phyloP scores from a whole-genome alignment of 164 flowering plant species.

The Chimonanthus praecox region DNA sequence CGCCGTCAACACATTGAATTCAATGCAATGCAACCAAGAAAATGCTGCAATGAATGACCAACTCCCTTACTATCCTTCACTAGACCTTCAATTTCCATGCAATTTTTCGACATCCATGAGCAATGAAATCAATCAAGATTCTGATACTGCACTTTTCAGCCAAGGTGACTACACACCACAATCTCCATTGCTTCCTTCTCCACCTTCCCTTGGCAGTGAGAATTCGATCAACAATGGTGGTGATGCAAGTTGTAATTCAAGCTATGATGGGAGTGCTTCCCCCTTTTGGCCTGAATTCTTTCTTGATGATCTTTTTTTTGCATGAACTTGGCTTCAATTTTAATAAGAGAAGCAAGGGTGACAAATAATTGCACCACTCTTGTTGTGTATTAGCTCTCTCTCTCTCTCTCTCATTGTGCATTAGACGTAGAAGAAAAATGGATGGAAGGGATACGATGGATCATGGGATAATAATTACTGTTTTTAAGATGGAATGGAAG shows the following conservation, averaged over 20 bases:
- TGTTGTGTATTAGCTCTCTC: neutral
- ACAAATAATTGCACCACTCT: neutral
- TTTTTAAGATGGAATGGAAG: too few species aligned
- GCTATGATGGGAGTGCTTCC: conserved; percentile 26
- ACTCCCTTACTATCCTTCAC: neutral
- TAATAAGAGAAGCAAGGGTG: neutral
- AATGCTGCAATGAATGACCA: neutral
- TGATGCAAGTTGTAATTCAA: conserved; percentile 29
- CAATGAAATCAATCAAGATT: conserved; percentile 1
- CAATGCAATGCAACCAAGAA: neutral
- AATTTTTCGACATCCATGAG: neutral
- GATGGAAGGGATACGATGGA: too few species aligned
- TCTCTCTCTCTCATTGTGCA: neutral
- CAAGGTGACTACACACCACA: neutral
- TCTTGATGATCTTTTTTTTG: conserved; percentile 37
- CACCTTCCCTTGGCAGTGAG: neutral
- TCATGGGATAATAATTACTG: too few species aligned
- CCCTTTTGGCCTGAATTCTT: conserved; percentile 41
- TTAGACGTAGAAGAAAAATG: too few species aligned
- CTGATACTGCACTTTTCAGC: neutral
- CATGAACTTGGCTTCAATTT: conserved; percentile 20
- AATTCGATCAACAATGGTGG: conserved; percentile 16
- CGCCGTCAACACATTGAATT: conserved; percentile 20
- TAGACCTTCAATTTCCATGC: neutral
- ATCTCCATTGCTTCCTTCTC: neutral